Conservation (phyloP, 129 eudicot genomes). For the Tanacetum coccineum region DNA sequence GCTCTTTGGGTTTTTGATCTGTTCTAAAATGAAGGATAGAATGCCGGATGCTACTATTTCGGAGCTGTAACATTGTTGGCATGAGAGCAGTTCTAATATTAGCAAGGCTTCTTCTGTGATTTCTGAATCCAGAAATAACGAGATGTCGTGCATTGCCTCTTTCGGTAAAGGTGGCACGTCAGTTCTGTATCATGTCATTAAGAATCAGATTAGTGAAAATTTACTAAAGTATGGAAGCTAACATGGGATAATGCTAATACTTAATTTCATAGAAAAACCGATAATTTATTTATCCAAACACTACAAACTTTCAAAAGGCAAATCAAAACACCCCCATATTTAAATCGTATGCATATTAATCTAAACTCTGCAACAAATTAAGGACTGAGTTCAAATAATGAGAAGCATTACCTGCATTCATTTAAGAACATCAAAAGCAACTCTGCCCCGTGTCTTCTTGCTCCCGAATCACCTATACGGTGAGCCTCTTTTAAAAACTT, state of each 20-base stretch:
- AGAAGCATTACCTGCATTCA: slow-evolving; percentile 32
- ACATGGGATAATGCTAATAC: not conserved
- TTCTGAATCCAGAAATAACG: slow-evolving; percentile 29
- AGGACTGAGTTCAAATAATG: not conserved
- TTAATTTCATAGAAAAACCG: not conserved
- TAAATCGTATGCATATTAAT: not conserved
- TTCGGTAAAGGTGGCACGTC: slow-evolving; percentile 25
- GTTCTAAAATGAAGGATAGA: slow-evolving; percentile 18
- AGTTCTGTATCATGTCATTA: slow-evolving; percentile 18
- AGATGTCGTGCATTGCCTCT: slow-evolving; percentile 21
- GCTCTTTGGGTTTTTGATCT: slow-evolving; percentile 24
- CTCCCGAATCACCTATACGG: slow-evolving; percentile 28
- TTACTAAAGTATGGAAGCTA: not conserved
- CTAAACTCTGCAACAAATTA: not conserved
- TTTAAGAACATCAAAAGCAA: slow-evolving; percentile 36
- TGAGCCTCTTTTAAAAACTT: slow-evolving; percentile 37
- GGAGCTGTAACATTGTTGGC: slow-evolving; percentile 19
- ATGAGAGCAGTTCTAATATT: slow-evolving; percentile 27
- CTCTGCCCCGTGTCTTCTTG: slow-evolving; percentile 34
- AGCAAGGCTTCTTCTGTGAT: slow-evolving; percentile 28
- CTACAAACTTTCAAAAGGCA: too few relatives aligned
- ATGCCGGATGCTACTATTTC: slow-evolving; percentile 33
- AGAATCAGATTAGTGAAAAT: slow-evolving; percentile 6
- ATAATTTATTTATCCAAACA: too few relatives aligned
- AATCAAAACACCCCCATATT: too few relatives aligned